Evolutionary conservation across 2,329 filamentous ascomycete species (phyloP).

Genomic region (Penicillium sp.): DNA sequence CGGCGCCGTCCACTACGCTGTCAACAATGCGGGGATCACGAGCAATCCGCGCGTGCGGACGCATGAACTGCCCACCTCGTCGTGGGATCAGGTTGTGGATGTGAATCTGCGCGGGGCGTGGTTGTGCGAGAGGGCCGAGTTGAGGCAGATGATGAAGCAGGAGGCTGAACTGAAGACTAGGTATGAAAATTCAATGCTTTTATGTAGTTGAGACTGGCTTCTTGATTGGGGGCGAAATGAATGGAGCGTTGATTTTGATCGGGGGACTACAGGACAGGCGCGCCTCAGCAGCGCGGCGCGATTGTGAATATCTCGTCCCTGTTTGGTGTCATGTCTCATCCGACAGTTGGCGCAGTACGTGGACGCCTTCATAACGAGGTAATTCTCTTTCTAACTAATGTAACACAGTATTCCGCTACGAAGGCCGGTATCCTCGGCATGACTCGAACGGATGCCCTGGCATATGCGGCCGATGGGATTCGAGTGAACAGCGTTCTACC

Average conservation of each 20-base stretch:
- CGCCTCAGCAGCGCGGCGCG: constrained; percentile 6
- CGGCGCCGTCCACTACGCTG: constrained; percentile 11
- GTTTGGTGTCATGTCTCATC: constrained; percentile 7
- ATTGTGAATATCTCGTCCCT: constrained; percentile 17
- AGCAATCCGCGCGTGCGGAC: constrained; percentile 8
- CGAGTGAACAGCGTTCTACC: constrained; percentile 13
- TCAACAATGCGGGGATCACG: constrained; percentile 17
- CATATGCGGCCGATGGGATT: constrained; percentile 10
- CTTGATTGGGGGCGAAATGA: too few species aligned
- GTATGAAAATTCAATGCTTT: not conserved
- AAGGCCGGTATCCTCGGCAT: constrained; percentile 15
- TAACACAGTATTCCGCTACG: constrained; percentile 10
- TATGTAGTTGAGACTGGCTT: too few species aligned
- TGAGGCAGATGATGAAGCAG: constrained; percentile 13
- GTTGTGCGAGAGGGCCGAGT: constrained; percentile 8
- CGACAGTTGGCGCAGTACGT: constrained; percentile 10
- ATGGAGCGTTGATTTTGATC: not conserved
- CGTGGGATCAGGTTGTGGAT: constrained; percentile 5
- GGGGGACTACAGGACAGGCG: not conserved
- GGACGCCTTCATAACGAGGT: too few species aligned
- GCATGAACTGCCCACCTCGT: not conserved
- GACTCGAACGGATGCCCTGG: constrained; percentile 12
- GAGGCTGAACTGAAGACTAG: not conserved
- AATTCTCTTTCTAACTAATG: not conserved
- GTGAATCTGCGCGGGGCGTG: constrained; percentile 13